phyloP scores from a whole-genome alignment of 768 basidiomycete genomes.

The Serendipita sp. region DNA sequence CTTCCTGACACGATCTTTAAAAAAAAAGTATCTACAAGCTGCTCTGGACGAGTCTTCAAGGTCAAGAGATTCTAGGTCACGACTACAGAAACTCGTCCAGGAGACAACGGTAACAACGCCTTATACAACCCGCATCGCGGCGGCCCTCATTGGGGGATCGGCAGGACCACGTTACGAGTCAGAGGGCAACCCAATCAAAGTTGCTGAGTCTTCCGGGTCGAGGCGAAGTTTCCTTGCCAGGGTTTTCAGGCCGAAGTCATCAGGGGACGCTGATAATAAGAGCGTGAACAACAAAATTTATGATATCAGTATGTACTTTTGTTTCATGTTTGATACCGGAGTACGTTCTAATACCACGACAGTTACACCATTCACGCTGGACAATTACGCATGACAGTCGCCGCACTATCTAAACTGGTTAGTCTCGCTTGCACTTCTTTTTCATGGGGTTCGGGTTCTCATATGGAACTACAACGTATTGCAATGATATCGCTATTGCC shows the following conservation, averaged over 20 bases:
- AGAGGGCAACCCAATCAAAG: neutral
- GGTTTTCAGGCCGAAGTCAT: neutral
- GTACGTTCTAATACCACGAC: neutral
- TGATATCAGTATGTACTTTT: neutral
- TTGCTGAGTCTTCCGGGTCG: neutral
- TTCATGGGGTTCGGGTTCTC: too few species aligned
- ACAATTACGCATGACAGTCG: neutral
- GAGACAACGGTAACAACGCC: neutral
- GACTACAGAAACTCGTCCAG: neutral
- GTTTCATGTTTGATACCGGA: neutral
- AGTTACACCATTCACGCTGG: neutral
- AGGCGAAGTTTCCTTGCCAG: neutral
- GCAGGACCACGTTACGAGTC: neutral
- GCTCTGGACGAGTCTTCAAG: neutral
- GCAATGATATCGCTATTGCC: too few species aligned
- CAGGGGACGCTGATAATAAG: neutral
- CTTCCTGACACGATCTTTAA: too few species aligned
- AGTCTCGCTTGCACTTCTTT: neutral
- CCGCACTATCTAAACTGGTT: neutral
- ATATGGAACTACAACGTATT: too few species aligned
- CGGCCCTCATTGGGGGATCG: neutral
- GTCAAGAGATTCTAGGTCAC: neutral
- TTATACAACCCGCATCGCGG: neutral
- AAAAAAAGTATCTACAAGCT: neutral
- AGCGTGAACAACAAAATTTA: neutral